Base-by-base conservation (phyloP, 75 land plant genomes). In the Selaginella moellendorffii region DNA sequence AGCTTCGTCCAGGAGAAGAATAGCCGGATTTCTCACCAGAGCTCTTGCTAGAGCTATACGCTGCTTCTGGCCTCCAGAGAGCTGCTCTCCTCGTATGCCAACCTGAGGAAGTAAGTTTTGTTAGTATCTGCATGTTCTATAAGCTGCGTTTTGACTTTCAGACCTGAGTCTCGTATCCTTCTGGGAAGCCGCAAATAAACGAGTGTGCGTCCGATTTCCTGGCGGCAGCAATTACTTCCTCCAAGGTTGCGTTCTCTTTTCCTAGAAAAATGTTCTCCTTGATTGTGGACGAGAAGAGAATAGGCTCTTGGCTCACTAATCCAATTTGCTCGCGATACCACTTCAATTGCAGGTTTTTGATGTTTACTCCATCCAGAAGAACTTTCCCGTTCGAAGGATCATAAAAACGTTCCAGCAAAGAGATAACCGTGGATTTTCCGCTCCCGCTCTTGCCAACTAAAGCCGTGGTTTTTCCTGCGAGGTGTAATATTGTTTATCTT, bases 41-140 rank as follows among this genome's bases (percentile, higher is more conserved):
- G 59, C 59, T 56, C 59, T 56, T 56, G 59, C 24, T 56, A 56
- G 5, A 8, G 59, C 59, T 2, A 56, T 24, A 2, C 59, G 5
- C 19, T 56, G 59, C 59, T 56, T 56, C n/a, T 56, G 59, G 5
- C 59, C 59, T 56, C 59, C 59, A 5, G 19, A 56, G 8, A 56
- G 21, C 24, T 56, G 59, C 5, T 2, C 59, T 21, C 59, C 59
- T n/a, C 19, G 8, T 24, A 21, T n/a, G n/a, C 59, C 59, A 25
- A 56, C 59, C 59, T 56, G 21, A 21, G 5, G n/a, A 21, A 21
- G 5, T 56, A 25, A 56, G 9, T 9, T 21, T 21, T 8, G 9
- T 21, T 56, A 25, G 2, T 9, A 9, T 2, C 8, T 8, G 25
- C n/a, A 21, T 56, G n/a, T 8, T 19, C 8, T 21, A 25, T 56